A percentile compares a stretch with the other conserved stretches of the same genome.
These are phyloP conservation scores for Silybum marianum DNA, from an alignment of 129 eudicot species.

Conservation along the genomic window DNA sequence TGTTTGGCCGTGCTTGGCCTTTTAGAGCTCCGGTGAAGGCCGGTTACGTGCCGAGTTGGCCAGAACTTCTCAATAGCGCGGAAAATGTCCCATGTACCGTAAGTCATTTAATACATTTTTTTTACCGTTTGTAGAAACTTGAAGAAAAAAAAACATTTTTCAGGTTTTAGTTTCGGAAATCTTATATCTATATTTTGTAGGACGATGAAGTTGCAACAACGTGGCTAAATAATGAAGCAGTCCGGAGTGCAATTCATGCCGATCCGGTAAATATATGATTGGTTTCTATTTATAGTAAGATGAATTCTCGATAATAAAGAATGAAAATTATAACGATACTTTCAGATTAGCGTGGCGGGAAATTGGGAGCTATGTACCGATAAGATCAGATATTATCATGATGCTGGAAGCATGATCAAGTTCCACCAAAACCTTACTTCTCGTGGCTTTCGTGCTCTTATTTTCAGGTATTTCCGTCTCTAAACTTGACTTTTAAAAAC, in stretches of 20 bases:
- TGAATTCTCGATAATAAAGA: not conserved
- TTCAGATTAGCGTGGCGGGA: conserved; percentile 63
- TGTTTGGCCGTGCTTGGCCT: conserved; percentile 99
- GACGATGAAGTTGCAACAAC: conserved; percentile 78
- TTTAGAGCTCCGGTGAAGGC: conserved; percentile 87
- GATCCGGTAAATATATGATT: conserved; percentile 55
- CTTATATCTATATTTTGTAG: conserved; percentile 35
- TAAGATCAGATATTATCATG: conserved; percentile 59
- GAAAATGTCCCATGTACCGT: conserved; percentile 80
- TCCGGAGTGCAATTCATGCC: conserved; percentile 91
- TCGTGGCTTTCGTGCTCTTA: conserved; percentile 82
- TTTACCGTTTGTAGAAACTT: not conserved
- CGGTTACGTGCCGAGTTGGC: conserved; percentile 96
- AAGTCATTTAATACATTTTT: conserved; percentile 31
- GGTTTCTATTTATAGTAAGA: conserved; percentile 11
- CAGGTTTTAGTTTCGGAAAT: not conserved
- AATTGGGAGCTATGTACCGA: conserved; percentile 77
- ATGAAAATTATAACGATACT: not conserved
- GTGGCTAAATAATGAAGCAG: conserved; percentile 86
- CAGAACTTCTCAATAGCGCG: conserved; percentile 56
- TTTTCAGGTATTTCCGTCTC: conserved; percentile 60
- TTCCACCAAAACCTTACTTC: conserved; percentile 87
- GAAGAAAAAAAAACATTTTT: not conserved
- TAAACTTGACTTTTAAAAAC: not conserved
- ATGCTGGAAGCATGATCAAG: conserved; percentile 93